Percentiles rank a stretch among this genome's conserved stretches.
These are phyloP conservation scores for Gossypium aridum DNA, from an alignment of 441 rosid species.

Conservation along the genomic window DNA sequence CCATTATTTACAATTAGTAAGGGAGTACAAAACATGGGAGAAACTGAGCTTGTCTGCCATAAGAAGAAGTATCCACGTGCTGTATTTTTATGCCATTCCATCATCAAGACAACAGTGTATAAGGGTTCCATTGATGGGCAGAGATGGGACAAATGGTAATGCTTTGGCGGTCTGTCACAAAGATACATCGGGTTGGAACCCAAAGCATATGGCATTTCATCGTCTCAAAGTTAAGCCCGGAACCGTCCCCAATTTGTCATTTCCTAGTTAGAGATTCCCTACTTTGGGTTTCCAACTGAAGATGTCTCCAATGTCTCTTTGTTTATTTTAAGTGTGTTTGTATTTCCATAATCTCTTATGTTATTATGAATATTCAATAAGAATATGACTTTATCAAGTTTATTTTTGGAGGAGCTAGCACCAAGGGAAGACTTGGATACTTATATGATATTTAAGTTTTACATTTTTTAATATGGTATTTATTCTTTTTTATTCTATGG, in stretches of 20 bases:
- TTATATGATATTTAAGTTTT: no score
- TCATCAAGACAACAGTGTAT: background rate
- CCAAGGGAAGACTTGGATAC: no score
- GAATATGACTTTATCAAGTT: no score
- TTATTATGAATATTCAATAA: no score
- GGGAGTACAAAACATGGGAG: background rate
- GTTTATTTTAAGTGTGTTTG: no score
- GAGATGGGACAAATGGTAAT: background rate
- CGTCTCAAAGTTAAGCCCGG: background rate
- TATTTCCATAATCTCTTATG: no score
- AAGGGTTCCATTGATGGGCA: background rate
- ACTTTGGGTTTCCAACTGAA: background rate
- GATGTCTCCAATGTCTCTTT: background rate
- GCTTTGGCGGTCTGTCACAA: background rate
- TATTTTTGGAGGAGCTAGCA: no score
- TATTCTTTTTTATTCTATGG: no score
- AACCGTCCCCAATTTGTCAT: background rate
- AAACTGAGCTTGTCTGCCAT: background rate
- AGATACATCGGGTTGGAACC: background rate
- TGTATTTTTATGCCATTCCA: constrained; percentile 4
- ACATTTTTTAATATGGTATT: no score
- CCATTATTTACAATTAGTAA: background rate
- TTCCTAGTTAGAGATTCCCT: background rate
- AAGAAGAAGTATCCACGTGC: background rate
- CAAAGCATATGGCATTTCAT: background rate